These are phyloP conservation scores for Aspergillus nomiae DNA, from an alignment of 2,329 filamentous ascomycete genomes.

Conservation along the genomic window DNA sequence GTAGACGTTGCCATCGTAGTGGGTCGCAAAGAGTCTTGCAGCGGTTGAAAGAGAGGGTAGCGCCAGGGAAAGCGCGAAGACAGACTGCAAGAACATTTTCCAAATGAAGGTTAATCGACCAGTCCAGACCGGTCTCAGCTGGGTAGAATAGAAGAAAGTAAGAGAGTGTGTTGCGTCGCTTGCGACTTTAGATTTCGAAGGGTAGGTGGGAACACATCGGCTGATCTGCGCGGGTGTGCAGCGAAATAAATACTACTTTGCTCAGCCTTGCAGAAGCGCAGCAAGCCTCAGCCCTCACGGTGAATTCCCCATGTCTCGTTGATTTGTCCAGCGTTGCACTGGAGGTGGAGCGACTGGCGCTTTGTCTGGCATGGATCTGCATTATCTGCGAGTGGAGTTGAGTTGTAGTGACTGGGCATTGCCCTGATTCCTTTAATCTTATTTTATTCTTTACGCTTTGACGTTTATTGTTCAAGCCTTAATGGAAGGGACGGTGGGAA, in stretches of 20 bases:
- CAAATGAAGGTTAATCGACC: background rate
- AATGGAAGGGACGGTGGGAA: background rate
- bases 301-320: background rate
- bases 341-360: background rate
- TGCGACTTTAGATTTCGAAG: background rate
- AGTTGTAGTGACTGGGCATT: background rate
- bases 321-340: background rate
- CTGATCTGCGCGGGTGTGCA: background rate
- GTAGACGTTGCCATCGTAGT: slow-evolving; percentile 40
- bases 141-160: background rate
- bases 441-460: background rate
- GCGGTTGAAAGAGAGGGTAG: slow-evolving; percentile 12
- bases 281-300: background rate
- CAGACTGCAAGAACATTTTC: background rate
- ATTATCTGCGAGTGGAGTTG: background rate
- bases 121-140: background rate
- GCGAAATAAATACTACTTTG: background rate
- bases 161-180: background rate
- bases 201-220: background rate
- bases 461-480: background rate
- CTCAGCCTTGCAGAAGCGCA: background rate
- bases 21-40: slow-evolving; percentile 38
- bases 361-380: slow-evolving; percentile 3
- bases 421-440: background rate
- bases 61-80: background rate